A percentile compares a stretch with the other conserved stretches of the same genome.
Conservation (phyloP, 1,284 basidiomycete species). For the Heterobasidion irregulare region DNA sequence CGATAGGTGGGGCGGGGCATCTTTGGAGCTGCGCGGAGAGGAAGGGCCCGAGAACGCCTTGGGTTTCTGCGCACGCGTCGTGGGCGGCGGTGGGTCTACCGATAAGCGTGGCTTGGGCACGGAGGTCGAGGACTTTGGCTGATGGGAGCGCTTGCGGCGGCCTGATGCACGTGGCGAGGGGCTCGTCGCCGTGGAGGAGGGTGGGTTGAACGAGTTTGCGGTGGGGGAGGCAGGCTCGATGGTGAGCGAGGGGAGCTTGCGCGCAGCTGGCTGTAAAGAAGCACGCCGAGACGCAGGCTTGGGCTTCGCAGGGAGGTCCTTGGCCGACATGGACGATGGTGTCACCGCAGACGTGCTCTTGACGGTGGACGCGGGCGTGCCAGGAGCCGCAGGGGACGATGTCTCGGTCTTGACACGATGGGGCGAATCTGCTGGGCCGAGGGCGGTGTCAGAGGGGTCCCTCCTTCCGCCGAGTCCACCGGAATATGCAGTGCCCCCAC, state of each 20-base stretch:
- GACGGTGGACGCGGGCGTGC: neutral
- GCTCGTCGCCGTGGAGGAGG: conserved; percentile 9
- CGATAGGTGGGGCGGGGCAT: conserved; percentile 52
- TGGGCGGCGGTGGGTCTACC: conserved; percentile 17
- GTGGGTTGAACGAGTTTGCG: neutral
- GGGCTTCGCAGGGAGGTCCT: neutral
- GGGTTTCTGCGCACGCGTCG: conserved; percentile 1
- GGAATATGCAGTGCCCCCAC: neutral
- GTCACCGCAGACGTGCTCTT: neutral
- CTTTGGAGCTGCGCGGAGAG: conserved; percentile 29
- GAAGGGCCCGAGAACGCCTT: conserved; percentile 7
- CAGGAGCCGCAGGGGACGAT: conserved; percentile 2
- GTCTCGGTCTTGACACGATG: neutral
- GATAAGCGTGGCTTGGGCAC: conserved; percentile 6
- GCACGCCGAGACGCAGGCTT: conserved; percentile 6
- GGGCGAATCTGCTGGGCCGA: neutral
- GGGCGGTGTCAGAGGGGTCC: conserved; percentile 2
- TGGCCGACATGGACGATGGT: neutral
- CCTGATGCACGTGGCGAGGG: conserved; percentile 11
- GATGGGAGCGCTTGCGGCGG: conserved; percentile 20
- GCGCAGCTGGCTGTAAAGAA: conserved; percentile 1
- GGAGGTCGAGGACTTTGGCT: conserved; percentile 13
- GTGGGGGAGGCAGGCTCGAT: conserved; percentile 11
- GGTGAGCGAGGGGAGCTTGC: conserved; percentile 10
- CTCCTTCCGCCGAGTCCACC: neutral